phyloP scores from a whole-genome alignment of 768 basidiomycete genomes.

The Tricholoma flavovirens region DNA sequence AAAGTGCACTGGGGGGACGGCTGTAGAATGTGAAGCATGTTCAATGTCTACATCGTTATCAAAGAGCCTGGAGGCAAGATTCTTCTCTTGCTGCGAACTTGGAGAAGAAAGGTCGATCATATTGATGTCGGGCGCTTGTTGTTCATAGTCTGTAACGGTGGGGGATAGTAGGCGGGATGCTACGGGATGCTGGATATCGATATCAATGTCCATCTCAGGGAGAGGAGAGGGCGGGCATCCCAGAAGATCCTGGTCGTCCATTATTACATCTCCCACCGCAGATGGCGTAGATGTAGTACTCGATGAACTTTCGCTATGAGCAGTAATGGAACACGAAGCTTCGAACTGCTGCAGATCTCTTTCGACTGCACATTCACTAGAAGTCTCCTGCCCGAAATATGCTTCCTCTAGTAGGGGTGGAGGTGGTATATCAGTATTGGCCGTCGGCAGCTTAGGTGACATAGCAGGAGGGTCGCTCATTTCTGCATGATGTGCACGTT shows the following conservation, averaged over 20 bases:
- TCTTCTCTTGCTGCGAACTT: neutral
- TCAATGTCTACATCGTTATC: slow-evolving; percentile 1
- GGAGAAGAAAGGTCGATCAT: slow-evolving; percentile 7
- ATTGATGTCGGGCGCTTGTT: slow-evolving; percentile 2
- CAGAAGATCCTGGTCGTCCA: neutral
- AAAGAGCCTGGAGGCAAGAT: neutral
- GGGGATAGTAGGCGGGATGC: neutral
- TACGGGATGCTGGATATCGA: neutral
- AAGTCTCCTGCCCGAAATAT: neutral
- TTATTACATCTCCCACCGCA: neutral
- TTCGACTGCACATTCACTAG: slow-evolving; percentile 31
- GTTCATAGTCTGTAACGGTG: slow-evolving; percentile 8
- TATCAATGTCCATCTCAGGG: slow-evolving; percentile 14
- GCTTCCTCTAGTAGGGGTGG: neutral
- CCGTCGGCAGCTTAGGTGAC: neutral
- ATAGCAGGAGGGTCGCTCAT: neutral
- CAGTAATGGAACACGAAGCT: slow-evolving; percentile 21
- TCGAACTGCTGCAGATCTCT: slow-evolving; percentile 23
- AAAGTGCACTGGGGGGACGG: slow-evolving; percentile 7
- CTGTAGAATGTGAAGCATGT: neutral
- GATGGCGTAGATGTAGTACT: slow-evolving; percentile 1
- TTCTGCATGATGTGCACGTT: slow-evolving; percentile 3
- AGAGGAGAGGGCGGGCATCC: slow-evolving; percentile 1
- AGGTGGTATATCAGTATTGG: slow-evolving; percentile 3
- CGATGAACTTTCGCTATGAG: slow-evolving; percentile 6